Conservation (phyloP, 306 rosid genomes). For the Sechiopsis laciniata region DNA sequence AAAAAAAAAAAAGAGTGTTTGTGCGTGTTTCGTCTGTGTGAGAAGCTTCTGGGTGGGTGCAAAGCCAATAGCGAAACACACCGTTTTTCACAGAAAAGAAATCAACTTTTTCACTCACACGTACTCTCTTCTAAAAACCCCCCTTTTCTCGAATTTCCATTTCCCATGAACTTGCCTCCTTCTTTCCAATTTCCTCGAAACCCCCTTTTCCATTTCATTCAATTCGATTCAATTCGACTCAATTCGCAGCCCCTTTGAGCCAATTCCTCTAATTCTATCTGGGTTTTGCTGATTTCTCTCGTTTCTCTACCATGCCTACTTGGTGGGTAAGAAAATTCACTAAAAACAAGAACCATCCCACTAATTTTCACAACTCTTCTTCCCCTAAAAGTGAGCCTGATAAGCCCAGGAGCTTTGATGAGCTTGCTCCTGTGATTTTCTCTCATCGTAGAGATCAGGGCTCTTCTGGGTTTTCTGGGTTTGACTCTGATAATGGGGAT, state of each 20-base stretch:
- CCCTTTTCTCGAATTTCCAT: neutral
- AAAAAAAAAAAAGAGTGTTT: neutral
- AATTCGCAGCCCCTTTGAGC: neutral
- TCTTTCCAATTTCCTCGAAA: too few relatives aligned
- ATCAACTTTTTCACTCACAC: too few relatives aligned
- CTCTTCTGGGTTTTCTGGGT: constrained; percentile 40
- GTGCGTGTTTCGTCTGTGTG: too few relatives aligned
- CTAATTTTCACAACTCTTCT: constrained; percentile 29
- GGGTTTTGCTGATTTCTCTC: neutral
- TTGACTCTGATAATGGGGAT: constrained; percentile 47
- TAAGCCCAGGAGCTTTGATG: constrained; percentile 60
- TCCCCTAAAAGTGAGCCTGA: constrained; percentile 20
- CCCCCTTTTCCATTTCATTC: constrained; percentile 14
- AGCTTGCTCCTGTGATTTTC: constrained; percentile 22
- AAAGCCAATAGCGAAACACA: too few relatives aligned
- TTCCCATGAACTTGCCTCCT: constrained; percentile 39
- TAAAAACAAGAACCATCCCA: constrained; percentile 49
- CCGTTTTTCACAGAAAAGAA: too few relatives aligned
- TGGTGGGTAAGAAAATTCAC: constrained; percentile 74
- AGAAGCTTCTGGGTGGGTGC: too few relatives aligned
- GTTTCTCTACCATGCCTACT: constrained; percentile 54
- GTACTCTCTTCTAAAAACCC: too few relatives aligned
- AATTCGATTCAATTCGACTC: neutral
- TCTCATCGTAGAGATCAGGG: constrained; percentile 47
- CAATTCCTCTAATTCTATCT: neutral